Percentiles rank a stretch among this genome's conserved stretches.
Conservation (phyloP, 2,329 filamentous ascomycete genomes). For the Simplicillium sp. region DNA sequence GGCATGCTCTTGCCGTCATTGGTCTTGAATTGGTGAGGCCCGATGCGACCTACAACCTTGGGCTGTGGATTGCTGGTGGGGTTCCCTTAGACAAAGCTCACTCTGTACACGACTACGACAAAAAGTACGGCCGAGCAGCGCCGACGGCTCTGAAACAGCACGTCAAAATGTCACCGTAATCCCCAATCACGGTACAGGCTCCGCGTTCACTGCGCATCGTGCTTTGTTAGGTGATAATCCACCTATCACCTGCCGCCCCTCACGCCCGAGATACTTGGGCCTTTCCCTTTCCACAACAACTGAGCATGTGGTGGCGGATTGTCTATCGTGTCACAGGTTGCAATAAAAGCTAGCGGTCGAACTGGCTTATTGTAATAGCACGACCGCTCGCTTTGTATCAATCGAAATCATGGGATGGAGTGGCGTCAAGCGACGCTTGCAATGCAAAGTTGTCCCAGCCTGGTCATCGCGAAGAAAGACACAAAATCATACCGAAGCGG, state of each 20-base stretch:
- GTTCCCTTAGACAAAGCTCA: conserved; percentile 19
- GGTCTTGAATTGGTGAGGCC: conserved; percentile 1
- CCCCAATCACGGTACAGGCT: not conserved
- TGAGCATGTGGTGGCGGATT: not conserved
- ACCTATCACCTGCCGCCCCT: too few species aligned
- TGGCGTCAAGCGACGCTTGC: conserved; percentile 24
- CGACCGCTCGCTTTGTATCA: too few species aligned
- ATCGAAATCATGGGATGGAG: conserved; percentile 24
- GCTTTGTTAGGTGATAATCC: not conserved
- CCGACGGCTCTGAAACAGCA: conserved; percentile 23
- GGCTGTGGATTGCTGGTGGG: conserved; percentile 17
- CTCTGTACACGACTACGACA: conserved; percentile 16
- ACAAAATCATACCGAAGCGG: conserved; percentile 10
- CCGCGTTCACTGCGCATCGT: too few species aligned
- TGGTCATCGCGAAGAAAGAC: conserved; percentile 21
- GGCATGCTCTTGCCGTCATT: not conserved
- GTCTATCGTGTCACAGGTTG: too few species aligned
- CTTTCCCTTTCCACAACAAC: conserved; percentile 2
- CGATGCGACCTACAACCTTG: conserved; percentile 1
- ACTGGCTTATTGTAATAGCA: too few species aligned
- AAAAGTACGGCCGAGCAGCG: conserved; percentile 27
- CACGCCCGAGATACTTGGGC: too few species aligned
- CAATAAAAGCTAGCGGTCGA: too few species aligned
- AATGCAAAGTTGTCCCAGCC: conserved; percentile 20
- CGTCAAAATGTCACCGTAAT: not conserved